Evolutionary conservation across 164 flowering plant genomes (phyloP), one percentile per base, ranked within the genome.

Genomic region (Macadamia integrifolia): DNA sequence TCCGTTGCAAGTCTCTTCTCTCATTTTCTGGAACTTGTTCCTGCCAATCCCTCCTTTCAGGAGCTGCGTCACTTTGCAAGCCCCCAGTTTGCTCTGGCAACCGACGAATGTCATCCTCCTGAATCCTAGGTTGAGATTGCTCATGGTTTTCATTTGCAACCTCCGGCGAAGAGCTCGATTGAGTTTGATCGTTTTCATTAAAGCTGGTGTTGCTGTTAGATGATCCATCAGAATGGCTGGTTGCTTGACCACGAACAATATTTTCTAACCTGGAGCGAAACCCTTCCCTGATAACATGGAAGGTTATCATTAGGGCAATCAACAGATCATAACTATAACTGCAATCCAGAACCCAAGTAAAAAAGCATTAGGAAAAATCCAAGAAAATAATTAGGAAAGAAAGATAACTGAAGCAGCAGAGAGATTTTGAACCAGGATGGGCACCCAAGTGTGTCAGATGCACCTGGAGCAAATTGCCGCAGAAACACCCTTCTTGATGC

Each of bases 231-330:
- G 90, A 74, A 55, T 81, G 82, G 81, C 80, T 83, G 83, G 81
- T 82, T 65, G 74, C 99, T 81, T 92, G 98, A 72, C 86, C 91
- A 73, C 89, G 92, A 63, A 89, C 96, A 80, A 92, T 89, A 67
- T 49, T 88, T 76, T 92, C 96, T 61, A 88, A 78, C 76, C 94
- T 85, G 72, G 80, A 87, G 44, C 90, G 96, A 62, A 95, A 89
- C 15, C 97, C 98, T 61, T 89, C 93, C 92, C 97, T 92, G 78
- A 58, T 73, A 53, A 55, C 68, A 60, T 66, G 29, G 74, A 68
- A 23, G 58, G 30, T 28, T 60, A 28, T 53, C 57, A 65, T n/a
- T 50, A 66, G 40, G n/a, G 15, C 23, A 57, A 13, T 32, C 46
- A 61, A 64, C 62, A 17, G 55, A 14, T 14, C 14, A 35, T 43